phyloP scores from a whole-genome alignment of 768 basidiomycete genomes.

The Auricularia heimuer region DNA sequence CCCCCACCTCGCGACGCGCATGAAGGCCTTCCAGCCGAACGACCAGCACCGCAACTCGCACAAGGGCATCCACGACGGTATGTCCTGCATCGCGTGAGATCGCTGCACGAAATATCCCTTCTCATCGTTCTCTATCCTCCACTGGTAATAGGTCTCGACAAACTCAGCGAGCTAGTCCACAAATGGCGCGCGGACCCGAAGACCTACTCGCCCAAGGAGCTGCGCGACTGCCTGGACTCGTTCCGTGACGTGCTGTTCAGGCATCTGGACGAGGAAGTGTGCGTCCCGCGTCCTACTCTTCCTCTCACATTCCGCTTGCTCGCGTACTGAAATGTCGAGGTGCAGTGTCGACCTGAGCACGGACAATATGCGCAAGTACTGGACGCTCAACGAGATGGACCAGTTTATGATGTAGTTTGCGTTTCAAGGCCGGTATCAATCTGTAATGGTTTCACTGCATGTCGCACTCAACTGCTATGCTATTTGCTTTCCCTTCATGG shows the following conservation, averaged over 20 bases:
- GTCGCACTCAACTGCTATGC: too few relatives aligned
- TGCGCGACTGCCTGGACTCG: constrained; percentile 39
- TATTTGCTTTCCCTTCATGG: too few relatives aligned
- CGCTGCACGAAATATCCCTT: too few relatives aligned
- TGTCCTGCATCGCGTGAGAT: neutral
- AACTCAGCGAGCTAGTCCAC: constrained; percentile 28
- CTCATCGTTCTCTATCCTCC: too few relatives aligned
- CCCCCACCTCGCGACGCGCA: constrained; percentile 37
- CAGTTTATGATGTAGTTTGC: neutral
- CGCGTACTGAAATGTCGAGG: neutral
- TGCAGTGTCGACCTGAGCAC: constrained; percentile 31
- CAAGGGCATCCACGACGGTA: constrained; percentile 44
- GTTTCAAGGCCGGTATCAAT: too few relatives aligned
- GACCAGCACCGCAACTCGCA: constrained; percentile 41
- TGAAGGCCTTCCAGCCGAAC: constrained; percentile 22
- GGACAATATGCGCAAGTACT: constrained; percentile 44
- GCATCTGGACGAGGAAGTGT: constrained; percentile 47
- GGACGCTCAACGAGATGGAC: constrained; percentile 38
- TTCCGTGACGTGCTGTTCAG: constrained; percentile 36
- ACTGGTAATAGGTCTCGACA: constrained; percentile 28
- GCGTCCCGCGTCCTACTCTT: neutral
- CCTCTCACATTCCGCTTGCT: neutral
- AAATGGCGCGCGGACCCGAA: constrained; percentile 36
- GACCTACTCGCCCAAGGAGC: constrained; percentile 39
- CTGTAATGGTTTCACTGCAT: too few relatives aligned